A percentile compares a stretch with the other conserved stretches of the same genome.
These are phyloP conservation scores for Picochlorum sp. DNA, from an alignment of 139 green algal genomes.

Conservation along the genomic window DNA sequence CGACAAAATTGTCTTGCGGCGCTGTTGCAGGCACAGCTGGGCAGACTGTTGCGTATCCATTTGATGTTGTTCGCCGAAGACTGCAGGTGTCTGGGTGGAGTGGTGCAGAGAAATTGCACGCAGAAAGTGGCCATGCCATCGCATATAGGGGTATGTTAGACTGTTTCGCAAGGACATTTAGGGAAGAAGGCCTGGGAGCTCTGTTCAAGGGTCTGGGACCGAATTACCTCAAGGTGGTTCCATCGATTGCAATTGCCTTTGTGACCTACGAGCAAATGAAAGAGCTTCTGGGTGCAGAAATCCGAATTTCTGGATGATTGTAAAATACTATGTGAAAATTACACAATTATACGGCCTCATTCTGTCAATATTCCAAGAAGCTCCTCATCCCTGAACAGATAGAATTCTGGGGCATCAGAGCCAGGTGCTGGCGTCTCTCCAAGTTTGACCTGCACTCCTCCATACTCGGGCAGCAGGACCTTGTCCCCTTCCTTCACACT, in stretches of 20 bases:
- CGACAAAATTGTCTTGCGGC: conserved; percentile 75
- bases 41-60: conserved; percentile 91
- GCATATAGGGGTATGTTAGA: conserved; percentile 94
- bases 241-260: conserved; percentile 97
- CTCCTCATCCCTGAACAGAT: conserved; percentile 34
- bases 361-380: conserved; percentile 36
- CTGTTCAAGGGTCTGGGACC: conserved; percentile 78
- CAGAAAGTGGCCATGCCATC: conserved; percentile 48
- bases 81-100: conserved; percentile 89
- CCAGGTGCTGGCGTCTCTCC: conserved; percentile 29
- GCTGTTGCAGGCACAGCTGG: conserved; percentile 84
- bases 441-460: conserved; percentile 84
- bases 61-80: conserved; percentile 88
- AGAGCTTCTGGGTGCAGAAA: conserved; percentile 74
- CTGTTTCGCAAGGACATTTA: conserved; percentile 84
- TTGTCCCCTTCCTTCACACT: conserved; percentile 87
- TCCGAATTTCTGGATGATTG: conserved; percentile 60
- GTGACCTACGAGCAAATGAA: conserved; percentile 91
- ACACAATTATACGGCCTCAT: not conserved
- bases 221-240: conserved; percentile 98
- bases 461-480: conserved; percentile 95
- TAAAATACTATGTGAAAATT: conserved; percentile 1
- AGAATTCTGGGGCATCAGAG: not conserved
- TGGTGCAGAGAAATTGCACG: conserved; percentile 60
- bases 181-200: conserved; percentile 72